Percentiles rank a stretch among this genome's conserved stretches.
These are phyloP conservation scores for Pisolithus tinctorius DNA, from an alignment of 768 basidiomycete genomes.

Conservation along the genomic window DNA sequence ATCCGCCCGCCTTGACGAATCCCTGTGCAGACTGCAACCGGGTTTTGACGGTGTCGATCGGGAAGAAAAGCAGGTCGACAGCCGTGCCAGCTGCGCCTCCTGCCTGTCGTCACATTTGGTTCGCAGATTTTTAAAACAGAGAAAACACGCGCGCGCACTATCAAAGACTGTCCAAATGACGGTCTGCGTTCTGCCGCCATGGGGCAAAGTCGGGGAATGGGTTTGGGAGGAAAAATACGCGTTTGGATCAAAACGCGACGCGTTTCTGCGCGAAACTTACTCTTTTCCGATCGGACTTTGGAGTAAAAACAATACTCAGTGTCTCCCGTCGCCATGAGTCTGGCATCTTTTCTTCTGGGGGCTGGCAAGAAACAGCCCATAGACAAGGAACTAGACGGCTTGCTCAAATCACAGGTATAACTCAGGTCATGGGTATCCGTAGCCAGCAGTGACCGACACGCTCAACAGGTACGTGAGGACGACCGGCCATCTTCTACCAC, in stretches of 20 bases:
- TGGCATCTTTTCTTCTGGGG: constrained; percentile 47
- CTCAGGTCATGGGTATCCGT: neutral
- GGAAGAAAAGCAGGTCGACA: constrained; percentile 94
- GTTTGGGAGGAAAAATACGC: too few relatives aligned
- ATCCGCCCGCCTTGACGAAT: constrained; percentile 79
- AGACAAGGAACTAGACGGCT: constrained; percentile 56
- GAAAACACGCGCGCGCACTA: constrained; percentile 28
- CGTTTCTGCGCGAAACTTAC: too few relatives aligned
- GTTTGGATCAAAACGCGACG: too few relatives aligned
- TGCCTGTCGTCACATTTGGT: constrained; percentile 41
- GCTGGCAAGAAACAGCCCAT: constrained; percentile 32
- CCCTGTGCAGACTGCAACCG: constrained; percentile 86
- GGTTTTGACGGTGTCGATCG: constrained; percentile 95
- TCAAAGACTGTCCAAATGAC: constrained; percentile 40
- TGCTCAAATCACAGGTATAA: constrained; percentile 53
- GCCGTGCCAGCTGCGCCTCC: constrained; percentile 89
- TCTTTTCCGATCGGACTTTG: too few relatives aligned
- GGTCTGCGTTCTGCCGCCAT: constrained; percentile 31
- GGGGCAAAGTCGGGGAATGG: too few relatives aligned
- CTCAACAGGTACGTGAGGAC: constrained; percentile 4
- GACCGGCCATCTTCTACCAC: constrained; percentile 1
- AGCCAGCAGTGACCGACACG: constrained; percentile 12
- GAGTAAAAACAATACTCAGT: neutral
- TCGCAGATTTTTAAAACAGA: constrained; percentile 7
- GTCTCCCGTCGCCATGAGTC: constrained; percentile 36